Base-by-base conservation (phyloP, 805 yeast species). In the Sungouiozyma ichnusensis region DNA sequence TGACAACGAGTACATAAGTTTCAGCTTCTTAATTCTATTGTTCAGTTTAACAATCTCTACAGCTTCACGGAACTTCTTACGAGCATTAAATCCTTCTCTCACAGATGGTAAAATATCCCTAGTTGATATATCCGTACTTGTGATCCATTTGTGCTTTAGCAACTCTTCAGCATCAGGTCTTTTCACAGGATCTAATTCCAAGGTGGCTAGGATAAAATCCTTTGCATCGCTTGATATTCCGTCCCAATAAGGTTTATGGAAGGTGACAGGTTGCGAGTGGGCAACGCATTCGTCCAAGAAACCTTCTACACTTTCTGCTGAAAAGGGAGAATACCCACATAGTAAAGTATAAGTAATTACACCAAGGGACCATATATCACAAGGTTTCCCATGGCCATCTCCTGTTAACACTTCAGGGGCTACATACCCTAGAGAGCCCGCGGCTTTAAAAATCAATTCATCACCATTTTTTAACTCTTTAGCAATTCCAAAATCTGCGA, bases 401-500 rank as follows among this genome's bases (percentile, higher is more conserved):
- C 84, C 79, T 33, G 78, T 65, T 31, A 90, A 71, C 6, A 90
- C 87, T 57, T 90, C 98, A 0, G 98, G 98, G 0, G 97, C 97
- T 27, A 95, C 96, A 60, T 90, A 90, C 1, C 98, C 97, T 63
- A 85, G 79, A 1, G 95, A 84, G 1, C 97, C 97, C 1, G 95
- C 95, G 33, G 84, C 79, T 16, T 81, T 68, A 24, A 72, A 77
- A 44, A 85, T 67, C 46, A 75, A 66, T 43, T 83, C 85, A 50
- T 77, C 73, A 3, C 76, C 71, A 8, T 69, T 60, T 44, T 71
- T 69, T 48, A 90, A 66, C 51, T 76, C 73, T 60, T 85, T 85
- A 29, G 97, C 96, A 48, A 90, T 92, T 38, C 98, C 98, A 62
- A 90, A 90, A 65, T 90, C 98, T 0, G 97, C 96, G 48, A 90